phyloP scores from a whole-genome alignment of 495 filamentous ascomycete genomes.

The Aspergillus saccharolyticus region DNA sequence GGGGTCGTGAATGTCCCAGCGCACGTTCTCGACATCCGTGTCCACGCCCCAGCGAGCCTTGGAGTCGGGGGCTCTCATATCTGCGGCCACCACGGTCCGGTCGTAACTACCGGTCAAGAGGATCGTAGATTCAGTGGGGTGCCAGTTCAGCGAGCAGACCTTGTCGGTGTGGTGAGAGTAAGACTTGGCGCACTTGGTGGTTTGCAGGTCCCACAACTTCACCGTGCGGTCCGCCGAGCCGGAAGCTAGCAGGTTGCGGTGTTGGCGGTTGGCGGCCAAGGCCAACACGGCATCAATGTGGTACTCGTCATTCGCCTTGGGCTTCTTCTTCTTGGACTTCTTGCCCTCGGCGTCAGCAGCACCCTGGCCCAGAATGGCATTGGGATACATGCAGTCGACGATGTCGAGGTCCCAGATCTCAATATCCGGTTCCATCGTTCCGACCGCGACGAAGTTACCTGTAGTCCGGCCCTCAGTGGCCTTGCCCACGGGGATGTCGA shows the following conservation, averaged over 20 bases:
- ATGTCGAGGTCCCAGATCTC: slow-evolving; percentile 97
- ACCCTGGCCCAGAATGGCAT: slow-evolving; percentile 89
- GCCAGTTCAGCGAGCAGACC: slow-evolving; percentile 92
- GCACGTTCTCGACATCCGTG: slow-evolving; percentile 85
- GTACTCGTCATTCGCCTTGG: slow-evolving; percentile 83
- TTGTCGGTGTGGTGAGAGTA: slow-evolving; percentile 91
- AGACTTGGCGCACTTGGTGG: slow-evolving; percentile 84
- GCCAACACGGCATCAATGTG: slow-evolving; percentile 92
- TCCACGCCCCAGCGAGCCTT: slow-evolving; percentile 86
- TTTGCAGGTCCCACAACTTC: slow-evolving; percentile 96
- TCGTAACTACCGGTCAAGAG: slow-evolving; percentile 93
- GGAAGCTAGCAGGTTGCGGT: slow-evolving; percentile 92
- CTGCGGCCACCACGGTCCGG: slow-evolving; percentile 80
- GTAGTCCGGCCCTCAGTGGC: slow-evolving; percentile 45
- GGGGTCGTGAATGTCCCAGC: slow-evolving; percentile 87
- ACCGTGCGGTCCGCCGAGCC: slow-evolving; percentile 93
- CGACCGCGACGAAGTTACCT: slow-evolving; percentile 89
- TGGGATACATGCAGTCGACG: slow-evolving; percentile 95
- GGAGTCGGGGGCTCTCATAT: slow-evolving; percentile 86
- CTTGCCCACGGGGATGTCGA: slow-evolving; percentile 81
- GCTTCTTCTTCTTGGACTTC: slow-evolving; percentile 79
- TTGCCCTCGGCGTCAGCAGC: slow-evolving; percentile 47
- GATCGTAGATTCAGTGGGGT: slow-evolving; percentile 77
- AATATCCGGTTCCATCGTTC: slow-evolving; percentile 97
- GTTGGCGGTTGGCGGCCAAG: slow-evolving; percentile 84